A percentile compares a stretch with the other conserved stretches of the same genome.
Conservation (phyloP, 2,329 filamentous ascomycete species). For the Nannizzia gypsea region DNA sequence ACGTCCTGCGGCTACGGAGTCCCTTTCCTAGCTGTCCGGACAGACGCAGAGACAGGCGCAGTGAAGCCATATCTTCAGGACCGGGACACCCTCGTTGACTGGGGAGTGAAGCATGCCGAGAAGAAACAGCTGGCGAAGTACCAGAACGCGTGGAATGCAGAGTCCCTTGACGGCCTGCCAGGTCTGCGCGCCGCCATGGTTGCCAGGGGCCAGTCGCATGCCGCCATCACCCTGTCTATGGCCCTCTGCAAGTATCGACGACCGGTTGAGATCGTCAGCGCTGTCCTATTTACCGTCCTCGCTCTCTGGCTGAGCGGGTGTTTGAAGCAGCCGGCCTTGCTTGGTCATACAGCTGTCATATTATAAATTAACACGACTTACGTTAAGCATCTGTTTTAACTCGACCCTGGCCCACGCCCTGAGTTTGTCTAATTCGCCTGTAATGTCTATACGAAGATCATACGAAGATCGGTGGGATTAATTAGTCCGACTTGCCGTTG, state of each 20-base stretch:
- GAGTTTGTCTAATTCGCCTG: neutral
- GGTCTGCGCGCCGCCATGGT: conserved; percentile 45
- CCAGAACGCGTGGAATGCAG: conserved; percentile 44
- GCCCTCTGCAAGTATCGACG: conserved; percentile 15
- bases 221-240: conserved; percentile 29
- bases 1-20: conserved; percentile 57
- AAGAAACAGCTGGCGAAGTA: conserved; percentile 44
- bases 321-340: neutral
- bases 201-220: conserved; percentile 39
- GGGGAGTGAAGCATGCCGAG: conserved; percentile 39
- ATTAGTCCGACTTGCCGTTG: neutral
- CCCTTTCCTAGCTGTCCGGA: conserved; percentile 38
- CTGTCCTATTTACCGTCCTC: conserved; percentile 15
- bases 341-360: neutral
- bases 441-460: neutral
- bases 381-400: neutral
- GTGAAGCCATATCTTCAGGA: conserved; percentile 35
- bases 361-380: neutral
- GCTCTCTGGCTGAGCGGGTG: conserved; percentile 13
- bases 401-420: neutral
- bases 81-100: conserved; percentile 45
- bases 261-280: conserved; percentile 17
- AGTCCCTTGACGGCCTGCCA: conserved; percentile 48
- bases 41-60: conserved; percentile 23
- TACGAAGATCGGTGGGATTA: neutral